phyloP scores from a whole-genome alignment of 2,329 filamentous ascomycete genomes.

The Colletotrichum echinochloae region DNA sequence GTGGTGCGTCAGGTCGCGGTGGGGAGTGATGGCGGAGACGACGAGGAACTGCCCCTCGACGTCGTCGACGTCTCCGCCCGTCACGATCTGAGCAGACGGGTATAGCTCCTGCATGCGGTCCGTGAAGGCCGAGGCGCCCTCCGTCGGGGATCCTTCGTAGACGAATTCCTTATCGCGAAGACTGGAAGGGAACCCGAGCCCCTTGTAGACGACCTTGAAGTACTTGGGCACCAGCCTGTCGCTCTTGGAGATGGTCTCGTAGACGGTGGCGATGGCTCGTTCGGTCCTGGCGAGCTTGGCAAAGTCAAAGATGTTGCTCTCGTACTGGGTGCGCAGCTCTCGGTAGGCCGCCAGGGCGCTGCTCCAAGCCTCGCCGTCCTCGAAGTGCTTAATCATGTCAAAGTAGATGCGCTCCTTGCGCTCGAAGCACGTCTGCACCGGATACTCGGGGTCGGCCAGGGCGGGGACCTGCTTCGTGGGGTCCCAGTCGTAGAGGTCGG shows the following conservation, averaged over 20 bases:
- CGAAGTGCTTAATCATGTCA: conserved; percentile 93
- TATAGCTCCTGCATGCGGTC: conserved; percentile 94
- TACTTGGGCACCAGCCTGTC: conserved; percentile 84
- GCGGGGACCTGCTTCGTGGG: conserved; percentile 73
- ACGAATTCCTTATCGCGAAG: conserved; percentile 93
- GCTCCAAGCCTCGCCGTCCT: conserved; percentile 94
- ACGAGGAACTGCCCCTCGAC: conserved; percentile 92
- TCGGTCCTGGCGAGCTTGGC: conserved; percentile 90
- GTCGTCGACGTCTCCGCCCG: conserved; percentile 76
- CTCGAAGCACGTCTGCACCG: conserved; percentile 88
- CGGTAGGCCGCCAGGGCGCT: conserved; percentile 89
- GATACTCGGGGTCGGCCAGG: conserved; percentile 80
- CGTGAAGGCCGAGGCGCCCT: conserved; percentile 84
- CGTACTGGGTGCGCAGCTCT: conserved; percentile 92
- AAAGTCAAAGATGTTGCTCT: conserved; percentile 90
- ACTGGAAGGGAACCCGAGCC: conserved; percentile 84
- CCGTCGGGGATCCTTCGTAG: conserved; percentile 83
- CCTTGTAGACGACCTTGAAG: conserved; percentile 91
- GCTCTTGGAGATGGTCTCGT: conserved; percentile 87
- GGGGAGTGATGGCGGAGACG: conserved; percentile 82
- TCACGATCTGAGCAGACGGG: conserved; percentile 84
- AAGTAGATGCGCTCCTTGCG: conserved; percentile 94
- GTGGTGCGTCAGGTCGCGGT: conserved; percentile 84
- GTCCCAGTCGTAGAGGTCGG: conserved; percentile 94
- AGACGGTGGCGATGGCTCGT: conserved; percentile 90